Conservation (phyloP, 176 grass and related monocot genomes). For the Bonia amplexicaulis region DNA sequence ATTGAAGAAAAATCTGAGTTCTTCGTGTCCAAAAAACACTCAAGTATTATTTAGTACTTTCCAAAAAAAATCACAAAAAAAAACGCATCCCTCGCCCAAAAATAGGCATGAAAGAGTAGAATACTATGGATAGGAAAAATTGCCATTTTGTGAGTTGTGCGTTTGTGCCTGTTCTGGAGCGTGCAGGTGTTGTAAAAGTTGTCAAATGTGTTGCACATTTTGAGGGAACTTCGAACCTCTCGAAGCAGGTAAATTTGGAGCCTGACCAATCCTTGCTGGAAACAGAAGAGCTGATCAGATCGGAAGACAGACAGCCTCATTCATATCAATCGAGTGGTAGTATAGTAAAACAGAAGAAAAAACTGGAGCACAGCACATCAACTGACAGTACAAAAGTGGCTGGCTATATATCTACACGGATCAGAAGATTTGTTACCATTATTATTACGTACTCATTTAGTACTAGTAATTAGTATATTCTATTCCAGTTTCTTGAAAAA, state of each 20-base stretch:
- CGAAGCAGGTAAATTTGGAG: neutral
- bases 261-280: slow-evolving; percentile 10
- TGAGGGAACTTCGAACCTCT: slow-evolving; percentile 5
- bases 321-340: neutral
- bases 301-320: neutral
- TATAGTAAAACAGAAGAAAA: neutral
- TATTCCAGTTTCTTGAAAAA: neutral
- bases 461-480: neutral
- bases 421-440: neutral
- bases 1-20: too few species aligned
- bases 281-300: neutral
- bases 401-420: neutral
- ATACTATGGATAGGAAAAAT: too few species aligned
- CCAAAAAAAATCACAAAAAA: too few species aligned
- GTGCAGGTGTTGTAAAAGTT: neutral
- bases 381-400: neutral
- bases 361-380: neutral
- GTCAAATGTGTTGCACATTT: neutral
- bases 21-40: too few species aligned
- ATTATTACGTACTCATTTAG: neutral
- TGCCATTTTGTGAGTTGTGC: too few species aligned
- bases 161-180: neutral
- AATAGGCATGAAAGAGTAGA: too few species aligned
- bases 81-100: too few species aligned
- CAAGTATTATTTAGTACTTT: too few species aligned